Evolutionary conservation across 2,329 filamentous ascomycete genomes (phyloP).

Genomic region (Penicillium freii): DNA sequence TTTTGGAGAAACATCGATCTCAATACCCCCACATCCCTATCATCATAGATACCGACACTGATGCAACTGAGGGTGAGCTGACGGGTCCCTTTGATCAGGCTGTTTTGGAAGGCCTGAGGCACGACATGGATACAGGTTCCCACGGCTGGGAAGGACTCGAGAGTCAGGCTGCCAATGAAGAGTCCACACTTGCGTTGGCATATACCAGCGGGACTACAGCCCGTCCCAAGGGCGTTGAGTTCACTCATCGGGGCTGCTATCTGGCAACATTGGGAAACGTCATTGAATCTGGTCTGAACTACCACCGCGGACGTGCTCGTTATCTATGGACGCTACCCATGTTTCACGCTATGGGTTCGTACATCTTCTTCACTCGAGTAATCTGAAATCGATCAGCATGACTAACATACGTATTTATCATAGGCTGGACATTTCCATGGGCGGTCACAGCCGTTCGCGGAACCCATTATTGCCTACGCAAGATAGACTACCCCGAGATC

Average conservation of each 20-base stretch:
- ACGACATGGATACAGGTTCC: slow-evolving; percentile 64
- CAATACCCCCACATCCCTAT: slow-evolving; percentile 64
- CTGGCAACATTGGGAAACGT: slow-evolving; percentile 81
- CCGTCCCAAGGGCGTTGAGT: slow-evolving; percentile 87
- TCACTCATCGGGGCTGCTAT: slow-evolving; percentile 84
- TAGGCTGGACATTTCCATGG: slow-evolving; percentile 84
- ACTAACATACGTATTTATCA: background rate
- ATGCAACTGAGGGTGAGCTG: slow-evolving; percentile 69
- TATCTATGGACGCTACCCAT: slow-evolving; percentile 93
- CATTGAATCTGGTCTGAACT: slow-evolving; percentile 82
- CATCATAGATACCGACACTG: slow-evolving; percentile 81
- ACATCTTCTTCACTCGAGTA: slow-evolving; percentile 1
- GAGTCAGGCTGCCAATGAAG: slow-evolving; percentile 69
- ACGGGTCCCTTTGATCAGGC: slow-evolving; percentile 80
- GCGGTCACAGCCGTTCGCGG: slow-evolving; percentile 87
- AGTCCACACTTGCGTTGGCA: slow-evolving; percentile 78
- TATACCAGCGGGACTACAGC: slow-evolving; percentile 95
- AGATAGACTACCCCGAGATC: slow-evolving; percentile 91
- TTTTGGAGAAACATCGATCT: slow-evolving; percentile 66
- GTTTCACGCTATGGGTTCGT: slow-evolving; percentile 64
- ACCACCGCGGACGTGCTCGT: slow-evolving; percentile 64
- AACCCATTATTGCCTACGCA: slow-evolving; percentile 91
- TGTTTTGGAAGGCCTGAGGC: slow-evolving; percentile 72
- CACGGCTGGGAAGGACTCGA: slow-evolving; percentile 77
- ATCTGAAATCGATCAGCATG: background rate